Percentiles rank a stretch among this genome's conserved stretches.
These are phyloP conservation scores for Passalora sequoiae DNA, from an alignment of 2,329 filamentous ascomycete genomes.

Conservation along the genomic window DNA sequence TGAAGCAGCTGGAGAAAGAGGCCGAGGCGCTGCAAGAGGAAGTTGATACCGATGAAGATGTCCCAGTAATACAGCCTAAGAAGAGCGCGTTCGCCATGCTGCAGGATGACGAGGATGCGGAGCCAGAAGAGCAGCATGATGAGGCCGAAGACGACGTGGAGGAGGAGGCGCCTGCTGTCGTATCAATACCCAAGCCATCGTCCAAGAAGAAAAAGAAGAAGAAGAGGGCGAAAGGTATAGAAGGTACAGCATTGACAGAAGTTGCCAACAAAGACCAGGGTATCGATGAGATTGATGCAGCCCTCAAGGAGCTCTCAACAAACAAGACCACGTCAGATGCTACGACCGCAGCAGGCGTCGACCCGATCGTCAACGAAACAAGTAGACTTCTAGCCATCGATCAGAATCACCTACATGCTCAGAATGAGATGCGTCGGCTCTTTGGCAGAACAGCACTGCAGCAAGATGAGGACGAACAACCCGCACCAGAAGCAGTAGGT, in stretches of 20 bases:
- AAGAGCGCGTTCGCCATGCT: conserved; percentile 46
- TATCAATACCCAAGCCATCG: conserved; percentile 16
- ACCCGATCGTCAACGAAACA: conserved; percentile 45
- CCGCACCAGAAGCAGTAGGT: conserved; percentile 18
- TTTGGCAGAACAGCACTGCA: conserved; percentile 64
- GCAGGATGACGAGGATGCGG: conserved; percentile 37
- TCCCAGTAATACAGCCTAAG: conserved; percentile 29
- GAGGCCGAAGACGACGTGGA: conserved; percentile 31
- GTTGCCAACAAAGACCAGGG: conserved; percentile 15
- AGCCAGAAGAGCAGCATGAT: conserved; percentile 33
- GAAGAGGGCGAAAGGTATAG: conserved; percentile 54
- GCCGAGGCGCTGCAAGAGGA: conserved; percentile 30
- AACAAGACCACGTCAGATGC: conserved; percentile 24
- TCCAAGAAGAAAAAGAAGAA: conserved; percentile 54
- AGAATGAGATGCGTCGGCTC: conserved; percentile 82
- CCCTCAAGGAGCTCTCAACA: conserved; percentile 53
- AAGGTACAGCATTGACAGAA: conserved; percentile 25
- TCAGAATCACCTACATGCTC: conserved; percentile 70
- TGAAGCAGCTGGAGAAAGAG: conserved; percentile 35
- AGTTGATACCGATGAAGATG: conserved; percentile 38
- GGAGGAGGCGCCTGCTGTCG: conserved; percentile 9
- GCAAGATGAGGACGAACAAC: conserved; percentile 49
- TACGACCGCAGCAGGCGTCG: conserved; percentile 24
- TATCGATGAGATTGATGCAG: conserved; percentile 63
- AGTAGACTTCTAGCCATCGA: conserved; percentile 56